Evolutionary conservation across 1,139 yeast species (phyloP).

Genomic region (Meyerozyma elateridarum): DNA sequence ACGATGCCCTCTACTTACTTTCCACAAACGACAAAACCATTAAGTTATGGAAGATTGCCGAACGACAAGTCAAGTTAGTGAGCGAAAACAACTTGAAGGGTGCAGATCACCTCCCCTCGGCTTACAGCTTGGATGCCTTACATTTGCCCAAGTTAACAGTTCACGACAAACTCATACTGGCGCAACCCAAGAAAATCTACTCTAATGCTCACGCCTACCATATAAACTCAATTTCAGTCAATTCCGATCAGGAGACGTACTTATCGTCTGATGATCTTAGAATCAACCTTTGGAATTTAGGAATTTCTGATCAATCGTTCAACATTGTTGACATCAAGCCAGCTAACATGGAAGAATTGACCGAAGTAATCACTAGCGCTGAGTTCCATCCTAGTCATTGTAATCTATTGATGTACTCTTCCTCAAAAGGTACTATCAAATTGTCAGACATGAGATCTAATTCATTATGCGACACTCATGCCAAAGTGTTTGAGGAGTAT

Average conservation of each 20-base stretch:
- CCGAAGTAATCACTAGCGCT: conserved; percentile 97
- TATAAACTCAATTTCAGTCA: conserved; percentile 90
- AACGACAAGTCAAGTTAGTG: conserved; percentile 87
- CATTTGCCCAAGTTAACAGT: conserved; percentile 82
- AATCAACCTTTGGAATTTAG: conserved; percentile 92
- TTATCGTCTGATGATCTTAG: conserved; percentile 92
- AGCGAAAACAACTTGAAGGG: conserved; percentile 72
- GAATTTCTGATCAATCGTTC: conserved; percentile 91
- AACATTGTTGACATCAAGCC: conserved; percentile 98
- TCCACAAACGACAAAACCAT: conserved; percentile 97
- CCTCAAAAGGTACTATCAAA: conserved; percentile 93
- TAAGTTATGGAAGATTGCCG: conserved; percentile 94
- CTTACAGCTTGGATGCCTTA: conserved; percentile 31
- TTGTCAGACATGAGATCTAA: conserved; percentile 95
- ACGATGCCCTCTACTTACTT: conserved; percentile 81
- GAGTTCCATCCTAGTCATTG: conserved; percentile 94
- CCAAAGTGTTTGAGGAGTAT: conserved; percentile 88
- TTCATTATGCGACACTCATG: conserved; percentile 87
- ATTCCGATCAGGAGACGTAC: conserved; percentile 94
- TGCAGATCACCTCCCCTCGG: conserved; percentile 12
- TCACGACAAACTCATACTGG: conserved; percentile 93
- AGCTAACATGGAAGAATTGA: conserved; percentile 96
- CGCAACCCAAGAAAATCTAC: conserved; percentile 88
- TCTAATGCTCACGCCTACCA: conserved; percentile 98
- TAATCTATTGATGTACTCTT: conserved; percentile 93